Base-by-base conservation (phyloP, 2,329 filamentous ascomycete genomes). In the Colletotrichum godetiae region DNA sequence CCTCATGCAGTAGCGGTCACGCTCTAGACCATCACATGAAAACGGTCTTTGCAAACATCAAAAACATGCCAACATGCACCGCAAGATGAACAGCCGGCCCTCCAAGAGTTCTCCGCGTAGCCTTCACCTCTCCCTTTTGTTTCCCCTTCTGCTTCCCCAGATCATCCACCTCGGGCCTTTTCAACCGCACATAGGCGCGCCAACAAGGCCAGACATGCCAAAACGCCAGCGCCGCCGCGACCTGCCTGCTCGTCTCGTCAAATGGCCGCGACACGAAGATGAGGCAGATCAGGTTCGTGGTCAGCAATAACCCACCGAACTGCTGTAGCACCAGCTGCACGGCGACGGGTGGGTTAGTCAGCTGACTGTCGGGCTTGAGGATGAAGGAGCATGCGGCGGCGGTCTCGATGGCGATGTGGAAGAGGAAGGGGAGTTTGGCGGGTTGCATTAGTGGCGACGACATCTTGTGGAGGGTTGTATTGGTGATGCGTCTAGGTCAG, bases 191-290 rank as follows among this genome's bases (percentile, higher is more conserved):
- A 12, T 78, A 80, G 0, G 88, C 88, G 42, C 88, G 81, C 60
- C 83, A 80, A 35, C 81, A 83, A 2, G 88, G 88, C 80, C 85
- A 89, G 1, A 84, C 53, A 69, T 89, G 88, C 79, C 88, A 89
- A 27, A 83, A 83, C 0, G 83, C 86, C 72, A 89, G 79, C 0
- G 85, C 82, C 0, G 81, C 75, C 0, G 84, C 83, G 1, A 86
- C 75, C 24, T 82, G 74, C 8, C 81, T 79, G 4, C 78, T 78
- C 0, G 80, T 79, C 4, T 79, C 67, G 74, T 84, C 80, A 57
- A 82, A 77, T 1, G 79, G 76, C 2, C 81, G 79, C 5, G 76
- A 61, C 11, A 82, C 73, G 53, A 87, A 78, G 15, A 80, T 72
- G 3, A 86, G 75, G 57, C 84, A 85, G 31, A 87, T 75, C n/a